Evolutionary conservation across 2,329 filamentous ascomycete species (phyloP).

Genomic region (Venturiaceae sp.): DNA sequence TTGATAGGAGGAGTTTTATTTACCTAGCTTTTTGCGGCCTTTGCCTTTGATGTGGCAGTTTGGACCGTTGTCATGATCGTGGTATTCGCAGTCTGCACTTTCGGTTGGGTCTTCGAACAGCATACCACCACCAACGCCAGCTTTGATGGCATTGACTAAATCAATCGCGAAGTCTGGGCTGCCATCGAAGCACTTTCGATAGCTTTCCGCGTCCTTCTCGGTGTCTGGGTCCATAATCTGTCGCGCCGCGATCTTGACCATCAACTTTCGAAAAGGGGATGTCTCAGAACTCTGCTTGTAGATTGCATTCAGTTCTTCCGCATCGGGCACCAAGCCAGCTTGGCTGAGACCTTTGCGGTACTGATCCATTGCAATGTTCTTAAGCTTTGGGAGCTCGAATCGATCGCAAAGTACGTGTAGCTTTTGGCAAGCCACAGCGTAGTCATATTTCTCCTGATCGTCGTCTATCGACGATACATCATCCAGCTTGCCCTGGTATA

Average conservation of each 20-base stretch:
- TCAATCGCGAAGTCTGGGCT: conserved; percentile 44
- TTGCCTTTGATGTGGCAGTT: conserved; percentile 17
- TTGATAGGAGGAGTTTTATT: neutral
- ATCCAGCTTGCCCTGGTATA: conserved; percentile 45
- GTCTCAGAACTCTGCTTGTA: conserved; percentile 34
- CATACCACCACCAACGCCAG: conserved; percentile 34
- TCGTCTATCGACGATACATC: conserved; percentile 35
- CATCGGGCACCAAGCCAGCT: conserved; percentile 42
- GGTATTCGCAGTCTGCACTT: conserved; percentile 35
- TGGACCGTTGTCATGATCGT: conserved; percentile 38
- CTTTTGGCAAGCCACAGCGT: conserved; percentile 43
- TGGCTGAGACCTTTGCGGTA: conserved; percentile 41
- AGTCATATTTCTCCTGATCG: conserved; percentile 41
- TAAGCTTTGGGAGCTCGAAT: conserved; percentile 39
- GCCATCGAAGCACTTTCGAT: conserved; percentile 38
- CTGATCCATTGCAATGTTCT: conserved; percentile 45
- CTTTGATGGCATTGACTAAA: conserved; percentile 41
- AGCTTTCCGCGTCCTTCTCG: conserved; percentile 38
- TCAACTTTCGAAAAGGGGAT: conserved; percentile 40
- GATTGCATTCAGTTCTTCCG: conserved; percentile 44
- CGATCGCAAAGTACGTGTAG: conserved; percentile 43
- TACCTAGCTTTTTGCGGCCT: conserved; percentile 8
- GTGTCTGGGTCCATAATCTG: conserved; percentile 47
- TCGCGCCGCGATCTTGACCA: conserved; percentile 44
- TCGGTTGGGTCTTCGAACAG: conserved; percentile 43